Evolutionary conservation across 1,139 yeast species (phyloP).

Genomic region (Geotrichum candidum): DNA sequence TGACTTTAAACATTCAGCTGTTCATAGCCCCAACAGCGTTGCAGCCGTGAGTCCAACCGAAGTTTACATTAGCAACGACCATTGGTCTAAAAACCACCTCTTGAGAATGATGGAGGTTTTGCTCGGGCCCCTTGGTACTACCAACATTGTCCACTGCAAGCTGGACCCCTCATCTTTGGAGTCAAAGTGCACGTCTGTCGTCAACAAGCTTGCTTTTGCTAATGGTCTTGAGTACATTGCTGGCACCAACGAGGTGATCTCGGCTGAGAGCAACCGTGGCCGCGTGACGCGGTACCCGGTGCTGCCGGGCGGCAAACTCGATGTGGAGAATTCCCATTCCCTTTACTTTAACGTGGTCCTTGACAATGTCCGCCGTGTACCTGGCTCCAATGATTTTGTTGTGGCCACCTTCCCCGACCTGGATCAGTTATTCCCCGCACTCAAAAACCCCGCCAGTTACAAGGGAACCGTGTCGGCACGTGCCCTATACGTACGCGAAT

Average conservation of each 20-base stretch:
- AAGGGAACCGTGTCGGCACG: slow-evolving; percentile 6
- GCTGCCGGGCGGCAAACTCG: slow-evolving; percentile 2
- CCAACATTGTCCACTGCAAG: slow-evolving; percentile 17
- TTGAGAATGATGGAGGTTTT: slow-evolving; percentile 11
- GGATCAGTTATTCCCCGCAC: slow-evolving; percentile 4
- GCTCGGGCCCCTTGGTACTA: slow-evolving; percentile 14
- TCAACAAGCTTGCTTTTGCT: slow-evolving; percentile 16
- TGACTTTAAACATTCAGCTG: slow-evolving; percentile 15
- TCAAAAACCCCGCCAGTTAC: slow-evolving; percentile 8
- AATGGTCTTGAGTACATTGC: slow-evolving; percentile 19
- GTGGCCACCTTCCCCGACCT: slow-evolving; percentile 20
- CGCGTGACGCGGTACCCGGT: slow-evolving; percentile 13
- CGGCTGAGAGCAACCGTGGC: slow-evolving; percentile 18
- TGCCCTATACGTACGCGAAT: slow-evolving; percentile 7
- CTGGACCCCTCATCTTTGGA: slow-evolving; percentile 1
- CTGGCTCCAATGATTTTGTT: slow-evolving; percentile 19
- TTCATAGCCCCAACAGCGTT: slow-evolving; percentile 21
- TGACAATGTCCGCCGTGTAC: slow-evolving; percentile 20
- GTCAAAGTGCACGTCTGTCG: slow-evolving; percentile 14
- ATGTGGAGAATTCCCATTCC: not conserved
- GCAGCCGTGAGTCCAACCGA: slow-evolving; percentile 18
- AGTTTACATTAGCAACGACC: slow-evolving; percentile 22
- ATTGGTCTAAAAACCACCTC: slow-evolving; percentile 11
- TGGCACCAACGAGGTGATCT: slow-evolving; percentile 9
- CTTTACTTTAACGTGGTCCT: not conserved